Evolutionary conservation across 805 yeast genomes (phyloP), one percentile per base, ranked within the genome.

Genomic region (Candida manassasensis): DNA sequence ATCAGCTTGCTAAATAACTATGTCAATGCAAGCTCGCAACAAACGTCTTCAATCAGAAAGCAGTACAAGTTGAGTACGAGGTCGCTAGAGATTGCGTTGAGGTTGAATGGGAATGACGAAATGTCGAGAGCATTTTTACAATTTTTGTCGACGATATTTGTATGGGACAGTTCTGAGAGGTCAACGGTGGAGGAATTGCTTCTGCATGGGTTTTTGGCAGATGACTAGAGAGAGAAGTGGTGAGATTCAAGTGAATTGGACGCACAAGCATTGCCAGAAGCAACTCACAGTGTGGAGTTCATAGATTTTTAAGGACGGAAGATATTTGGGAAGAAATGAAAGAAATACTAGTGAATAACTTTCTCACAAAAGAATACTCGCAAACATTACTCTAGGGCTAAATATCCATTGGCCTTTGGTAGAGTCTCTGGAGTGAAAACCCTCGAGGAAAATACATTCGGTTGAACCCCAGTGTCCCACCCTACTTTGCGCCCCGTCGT

Each of bases 161-260:
- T 49, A 12, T 66, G 71, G 71, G 62, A 63, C 42, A 61, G 61
- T n/a, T 29, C 35, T n/a, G 49, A 51, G 24, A 36, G 75, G 38
- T 26, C 47, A 3, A 32, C 43, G 19, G 62, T 63, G 13, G 34
- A 41, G 3, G 47, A 49, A 25, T 42, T 67, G 24, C 41, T 61
- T 13, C 15, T 44, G 2, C 52, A 52, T 32, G 40, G 41, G 5
- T 65, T 62, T 48, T 43, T 55, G 44, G 40, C 37, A 9, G 32
- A 44, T 21, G 11, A 24, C n/a, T 21, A 16, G 10, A 17, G 6
- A 19, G 19, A 8, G 6, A 30, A 21, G 15, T 8, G 28, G 18
- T 4, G 14, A 5, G 28, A n/a, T 27, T 3, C 17, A 27, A 18
- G 8, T 19, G n/a, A n/a, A n/a, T n/a, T n/a, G n/a, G n/a, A n/a